Conservation (phyloP, 139 green algal species). For the Coccomyxa sp. region DNA sequence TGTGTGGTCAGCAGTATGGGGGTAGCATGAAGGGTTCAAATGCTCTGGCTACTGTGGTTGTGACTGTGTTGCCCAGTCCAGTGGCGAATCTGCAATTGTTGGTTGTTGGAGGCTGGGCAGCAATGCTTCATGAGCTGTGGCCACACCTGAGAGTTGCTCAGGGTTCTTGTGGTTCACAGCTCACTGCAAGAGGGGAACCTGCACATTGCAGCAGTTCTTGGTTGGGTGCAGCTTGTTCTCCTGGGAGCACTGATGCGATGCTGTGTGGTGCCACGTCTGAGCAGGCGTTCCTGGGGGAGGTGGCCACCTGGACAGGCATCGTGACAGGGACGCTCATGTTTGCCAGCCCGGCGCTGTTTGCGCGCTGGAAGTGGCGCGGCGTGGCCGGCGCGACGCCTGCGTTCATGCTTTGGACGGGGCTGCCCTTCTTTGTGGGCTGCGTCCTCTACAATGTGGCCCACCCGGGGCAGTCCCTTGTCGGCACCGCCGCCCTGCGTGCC, state of each 20-base stretch:
- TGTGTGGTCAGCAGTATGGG: not conserved
- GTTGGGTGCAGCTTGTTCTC: too few species aligned
- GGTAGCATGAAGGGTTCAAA: not conserved
- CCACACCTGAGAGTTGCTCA: too few species aligned
- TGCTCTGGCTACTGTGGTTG: too few species aligned
- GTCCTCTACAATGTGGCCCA: constrained; percentile 49
- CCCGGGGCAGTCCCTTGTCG: constrained; percentile 1
- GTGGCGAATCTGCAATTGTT: too few species aligned
- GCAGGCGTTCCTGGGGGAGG: constrained; percentile 71
- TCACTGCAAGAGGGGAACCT: too few species aligned
- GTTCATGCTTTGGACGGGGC: constrained; percentile 46
- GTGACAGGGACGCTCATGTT: constrained; percentile 79
- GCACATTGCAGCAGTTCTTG: too few species aligned
- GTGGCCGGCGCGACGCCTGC: constrained; percentile 71
- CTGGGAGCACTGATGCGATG: too few species aligned
- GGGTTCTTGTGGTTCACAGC: too few species aligned
- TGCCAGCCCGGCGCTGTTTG: constrained; percentile 79
- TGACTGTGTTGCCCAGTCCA: too few species aligned
- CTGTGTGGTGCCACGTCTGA: not conserved
- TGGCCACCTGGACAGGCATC: constrained; percentile 80
- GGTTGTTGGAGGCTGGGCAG: too few species aligned
- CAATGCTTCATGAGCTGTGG: too few species aligned
- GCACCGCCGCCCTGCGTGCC: constrained; percentile 6
- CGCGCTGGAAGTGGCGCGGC: constrained; percentile 66
- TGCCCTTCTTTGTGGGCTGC: constrained; percentile 75